A percentile compares a stretch with the other conserved stretches of the same genome.
Evolutionary conservation across 805 yeast genomes (phyloP).

Genomic region (Henningerozyma blattae): DNA sequence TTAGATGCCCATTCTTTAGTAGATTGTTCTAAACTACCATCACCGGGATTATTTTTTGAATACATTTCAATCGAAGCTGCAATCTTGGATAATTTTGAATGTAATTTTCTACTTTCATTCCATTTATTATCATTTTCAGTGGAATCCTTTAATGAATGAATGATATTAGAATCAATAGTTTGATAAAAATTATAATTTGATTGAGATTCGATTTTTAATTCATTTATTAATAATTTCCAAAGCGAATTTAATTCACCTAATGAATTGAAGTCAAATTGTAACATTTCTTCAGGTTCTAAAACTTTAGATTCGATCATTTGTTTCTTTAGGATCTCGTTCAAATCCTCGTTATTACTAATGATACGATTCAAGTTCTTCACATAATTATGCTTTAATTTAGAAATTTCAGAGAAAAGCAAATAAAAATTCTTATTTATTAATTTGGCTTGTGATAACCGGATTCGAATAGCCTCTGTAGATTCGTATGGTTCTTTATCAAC

Average conservation of each 20-base stretch:
- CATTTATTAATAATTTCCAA: conserved; percentile 33
- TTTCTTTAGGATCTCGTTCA: conserved; percentile 23
- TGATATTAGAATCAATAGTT: conserved; percentile 40
- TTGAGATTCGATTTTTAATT: conserved; percentile 34
- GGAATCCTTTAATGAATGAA: conserved; percentile 42
- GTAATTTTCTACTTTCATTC: conserved; percentile 40
- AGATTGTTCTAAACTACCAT: conserved; percentile 30
- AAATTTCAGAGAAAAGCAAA: conserved; percentile 44
- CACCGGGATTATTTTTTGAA: conserved; percentile 27
- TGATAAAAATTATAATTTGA: conserved; percentile 38
- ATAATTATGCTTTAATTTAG: conserved; percentile 36
- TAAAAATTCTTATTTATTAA: conserved; percentile 49
- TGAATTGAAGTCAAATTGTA: conserved; percentile 37
- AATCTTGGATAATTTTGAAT: conserved; percentile 32
- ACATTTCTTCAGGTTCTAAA: conserved; percentile 32
- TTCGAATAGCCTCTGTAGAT: conserved; percentile 47
- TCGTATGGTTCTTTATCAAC: conserved; percentile 39
- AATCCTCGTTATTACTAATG: conserved; percentile 23
- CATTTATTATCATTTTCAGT: conserved; percentile 42
- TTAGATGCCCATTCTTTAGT: conserved; percentile 61
- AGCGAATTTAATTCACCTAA: conserved; percentile 33
- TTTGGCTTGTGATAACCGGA: conserved; percentile 44
- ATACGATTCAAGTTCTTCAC: conserved; percentile 35
- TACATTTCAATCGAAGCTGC: conserved; percentile 32
- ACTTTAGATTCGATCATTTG: conserved; percentile 30